Evolutionary conservation across 2,329 filamentous ascomycete species (phyloP).

Genomic region (Eurotiales sp.): DNA sequence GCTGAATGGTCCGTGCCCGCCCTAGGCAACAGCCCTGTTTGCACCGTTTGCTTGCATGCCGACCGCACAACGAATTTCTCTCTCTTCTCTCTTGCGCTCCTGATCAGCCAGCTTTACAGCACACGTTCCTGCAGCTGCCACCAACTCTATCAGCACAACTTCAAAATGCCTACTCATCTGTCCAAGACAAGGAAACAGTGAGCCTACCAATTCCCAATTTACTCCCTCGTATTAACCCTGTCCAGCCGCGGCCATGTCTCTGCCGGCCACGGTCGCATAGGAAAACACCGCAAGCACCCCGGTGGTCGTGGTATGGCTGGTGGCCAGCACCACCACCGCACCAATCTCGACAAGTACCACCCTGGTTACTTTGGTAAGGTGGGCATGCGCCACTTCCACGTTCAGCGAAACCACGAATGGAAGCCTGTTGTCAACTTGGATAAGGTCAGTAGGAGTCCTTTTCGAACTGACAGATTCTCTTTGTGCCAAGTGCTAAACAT

Average conservation of each 20-base stretch:
- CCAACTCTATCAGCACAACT: no score
- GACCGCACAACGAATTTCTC: conserved; percentile 9
- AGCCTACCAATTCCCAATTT: neutral
- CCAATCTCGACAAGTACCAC: conserved; percentile 90
- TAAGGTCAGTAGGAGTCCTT: conserved; percentile 70
- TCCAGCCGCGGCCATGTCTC: conserved; percentile 87
- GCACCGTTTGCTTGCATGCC: conserved; percentile 3
- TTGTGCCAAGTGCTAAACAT: neutral
- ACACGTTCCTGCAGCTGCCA: neutral
- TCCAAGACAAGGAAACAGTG: conserved; percentile 46
- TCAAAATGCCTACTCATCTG: conserved; percentile 48
- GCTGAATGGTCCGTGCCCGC: conserved; percentile 17
- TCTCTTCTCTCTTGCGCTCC: neutral
- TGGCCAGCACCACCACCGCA: conserved; percentile 96
- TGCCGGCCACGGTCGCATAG: conserved; percentile 95
- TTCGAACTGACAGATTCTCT: no score
- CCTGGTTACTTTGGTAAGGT: conserved; percentile 99
- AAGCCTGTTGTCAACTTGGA: conserved; percentile 98
- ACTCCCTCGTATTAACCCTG: neutral
- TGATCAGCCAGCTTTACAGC: neutral
- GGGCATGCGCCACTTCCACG: conserved; percentile 95
- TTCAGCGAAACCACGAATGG: conserved; percentile 93
- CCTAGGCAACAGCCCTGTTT: neutral
- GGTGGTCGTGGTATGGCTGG: conserved; percentile 83
- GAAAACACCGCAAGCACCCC: conserved; percentile 95